Evolutionary conservation across 176 grass and related monocot species (phyloP).

Genomic region (Carex myosuroides): DNA sequence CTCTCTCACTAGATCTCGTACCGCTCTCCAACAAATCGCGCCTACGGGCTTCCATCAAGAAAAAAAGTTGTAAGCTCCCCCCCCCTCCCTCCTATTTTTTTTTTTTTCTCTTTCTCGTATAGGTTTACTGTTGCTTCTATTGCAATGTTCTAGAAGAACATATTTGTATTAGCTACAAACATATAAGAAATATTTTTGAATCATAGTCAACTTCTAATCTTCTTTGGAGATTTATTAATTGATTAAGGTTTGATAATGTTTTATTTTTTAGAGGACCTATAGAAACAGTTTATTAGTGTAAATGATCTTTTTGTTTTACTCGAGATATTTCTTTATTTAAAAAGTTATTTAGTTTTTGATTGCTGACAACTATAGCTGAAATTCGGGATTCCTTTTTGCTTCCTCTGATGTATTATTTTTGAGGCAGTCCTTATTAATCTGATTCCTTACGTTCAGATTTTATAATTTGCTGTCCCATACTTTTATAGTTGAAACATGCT

Average conservation of each 20-base stretch:
- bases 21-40: background rate
- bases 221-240: background rate
- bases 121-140: background rate
- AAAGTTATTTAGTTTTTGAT: background rate
- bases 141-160: background rate
- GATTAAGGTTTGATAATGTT: background rate
- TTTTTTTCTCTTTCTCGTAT: background rate
- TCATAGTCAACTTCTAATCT: background rate
- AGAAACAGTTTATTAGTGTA: background rate
- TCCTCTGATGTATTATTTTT: background rate
- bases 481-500: background rate
- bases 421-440: background rate
- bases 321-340: background rate
- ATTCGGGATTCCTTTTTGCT: background rate
- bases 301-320: background rate
- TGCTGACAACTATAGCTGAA: background rate
- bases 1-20: background rate
- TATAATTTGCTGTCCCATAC: background rate
- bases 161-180: slow-evolving; percentile 7
- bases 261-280: background rate
- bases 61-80: background rate
- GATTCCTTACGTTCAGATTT: background rate
- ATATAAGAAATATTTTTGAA: background rate
- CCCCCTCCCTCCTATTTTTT: background rate
- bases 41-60: background rate